Evolutionary conservation across 768 basidiomycete species (phyloP), one percentile per base, ranked within the genome.

Genomic region (Pleurotus citrinopileatus): DNA sequence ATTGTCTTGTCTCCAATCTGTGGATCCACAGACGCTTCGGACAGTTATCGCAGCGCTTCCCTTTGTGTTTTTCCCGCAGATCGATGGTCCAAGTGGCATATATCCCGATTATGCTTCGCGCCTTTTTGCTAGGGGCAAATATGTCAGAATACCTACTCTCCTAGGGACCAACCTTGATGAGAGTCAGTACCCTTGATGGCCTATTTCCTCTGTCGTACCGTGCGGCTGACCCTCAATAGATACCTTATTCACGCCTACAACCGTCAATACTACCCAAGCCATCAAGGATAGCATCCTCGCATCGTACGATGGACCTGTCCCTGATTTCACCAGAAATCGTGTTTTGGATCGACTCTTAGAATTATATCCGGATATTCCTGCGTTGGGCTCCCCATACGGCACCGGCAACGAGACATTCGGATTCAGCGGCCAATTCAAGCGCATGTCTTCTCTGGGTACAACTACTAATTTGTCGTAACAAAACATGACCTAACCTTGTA

Each of bases 361-460:
- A 17, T 57, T 75, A 2, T 80, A 80, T 59, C 77, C 77, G 0
- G 63, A 75, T 50, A 61, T 65, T 32, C 72, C 78, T n/a, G 61
- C 73, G 10, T 55, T 67, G 27, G 79, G 79, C 2, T 73, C 74
- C 0, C 79, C 79, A 0, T 81, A 70, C 56, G 67, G 65, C 12
- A 80, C 78, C 2, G 76, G 78, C 4, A 68, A 71, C 55, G 60
- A 75, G 17, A 74, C 75, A 0, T 79, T 78, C 53, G 77, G 77
- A 0, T 58, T 74, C 6, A 58, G 61, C 7, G 32, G 55, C n/a
- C 61, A 64, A 27, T 73, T 63, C 59, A 71, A 73, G 53, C 32
- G 32, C 2, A 34, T 34, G 32, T 34, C 32, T 2, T 9, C 32
- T 9, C 1, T 34, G 32, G 9, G 32, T 34, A 34, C 32, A 15